Base-by-base conservation (phyloP, 805 yeast genomes). In the Dipodascopsis uninucleata region DNA sequence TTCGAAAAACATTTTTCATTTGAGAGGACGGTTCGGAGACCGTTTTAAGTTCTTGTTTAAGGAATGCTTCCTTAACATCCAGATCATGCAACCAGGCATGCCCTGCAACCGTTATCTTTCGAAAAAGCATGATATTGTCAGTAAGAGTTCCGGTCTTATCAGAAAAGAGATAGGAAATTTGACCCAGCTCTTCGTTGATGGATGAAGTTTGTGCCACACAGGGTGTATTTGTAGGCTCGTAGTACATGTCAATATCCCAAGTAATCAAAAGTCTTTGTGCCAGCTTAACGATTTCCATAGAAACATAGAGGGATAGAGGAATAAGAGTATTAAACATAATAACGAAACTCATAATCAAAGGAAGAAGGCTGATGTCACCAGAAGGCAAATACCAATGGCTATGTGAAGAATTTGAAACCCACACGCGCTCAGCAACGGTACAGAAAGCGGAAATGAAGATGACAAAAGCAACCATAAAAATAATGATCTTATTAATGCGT, bases 91-190 rank as follows among this genome's bases (percentile, higher is more conserved):
- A 60, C 96, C 96, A 93, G 4, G 95, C 79, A 2, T 82, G 74
- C 2, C 99, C 99, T 41, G 84, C 82, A 4, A 93, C 81, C 7
- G 94, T 78, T 55, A 90, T 76, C 60, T 89, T 89, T 36, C 96
- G 74, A 63, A 93, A 93, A 22, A 90, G 68, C 99, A 93, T 93
- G 57, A 81, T 68, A 61, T 93, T 93, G 58, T 93, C 97, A 0
- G 99, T 93, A 49, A 93, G 72, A 0, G 99, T 93, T 7, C 99
- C 99, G 0, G 98, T 93, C 64, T 93, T 93, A 65, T 93, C 99
- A 49, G 96, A 85, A 63, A 93, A 93, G 2, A 93, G 76, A 61
- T 90, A 89, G 38, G 95, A 82, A 1, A 94, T 97, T 62, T 93
- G 99, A 2, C 99, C 99, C 57, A 93, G 70, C 65, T 93, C 98